These are phyloP conservation scores for Dorcoceras hygrometricum DNA, from an alignment of 257 asterid species.

Conservation along the genomic window DNA sequence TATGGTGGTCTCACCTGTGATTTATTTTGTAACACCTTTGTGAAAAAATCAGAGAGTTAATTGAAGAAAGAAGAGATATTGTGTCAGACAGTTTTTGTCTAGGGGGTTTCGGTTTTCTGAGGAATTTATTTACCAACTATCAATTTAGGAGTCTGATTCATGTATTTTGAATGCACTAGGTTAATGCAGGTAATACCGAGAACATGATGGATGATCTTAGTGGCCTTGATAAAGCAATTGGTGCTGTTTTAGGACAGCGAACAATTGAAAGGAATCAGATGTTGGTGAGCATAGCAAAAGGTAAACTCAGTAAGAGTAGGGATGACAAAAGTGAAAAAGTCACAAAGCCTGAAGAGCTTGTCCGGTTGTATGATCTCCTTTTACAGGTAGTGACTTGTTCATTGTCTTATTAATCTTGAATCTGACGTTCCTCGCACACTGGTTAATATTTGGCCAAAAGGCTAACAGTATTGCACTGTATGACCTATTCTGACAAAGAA, in stretches of 20 bases:
- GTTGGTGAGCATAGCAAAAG: constrained; percentile 76
- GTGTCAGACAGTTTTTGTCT: constrained; percentile 13
- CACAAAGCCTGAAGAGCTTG: constrained; percentile 98
- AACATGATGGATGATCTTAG: constrained; percentile 84
- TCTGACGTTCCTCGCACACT: neutral
- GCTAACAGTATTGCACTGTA: constrained; percentile 16
- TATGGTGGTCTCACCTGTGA: constrained; percentile 3
- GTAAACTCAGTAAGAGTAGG: constrained; percentile 70
- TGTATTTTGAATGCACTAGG: constrained; percentile 44
- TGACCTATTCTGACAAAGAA: constrained; percentile 21
- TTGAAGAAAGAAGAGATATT: constrained; percentile 8
- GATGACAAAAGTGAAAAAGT: constrained; percentile 84
- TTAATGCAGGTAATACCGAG: constrained; percentile 82
- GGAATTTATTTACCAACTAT: constrained; percentile 4
- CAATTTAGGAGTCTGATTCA: constrained; percentile 22
- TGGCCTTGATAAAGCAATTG: constrained; percentile 96
- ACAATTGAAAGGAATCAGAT: constrained; percentile 93
- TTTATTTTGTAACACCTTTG: constrained; percentile 9
- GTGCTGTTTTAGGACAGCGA: constrained; percentile 83
- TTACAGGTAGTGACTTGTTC: constrained; percentile 48
- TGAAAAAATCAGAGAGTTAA: neutral
- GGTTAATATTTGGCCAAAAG: constrained; percentile 10
- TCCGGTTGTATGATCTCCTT: constrained; percentile 80
- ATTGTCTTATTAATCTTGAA: constrained; percentile 11
- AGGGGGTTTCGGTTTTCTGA: neutral